phyloP scores from a whole-genome alignment of 225 moss, liverwort and hornwort genomes.

The Pseudoscleropodium purum region DNA sequence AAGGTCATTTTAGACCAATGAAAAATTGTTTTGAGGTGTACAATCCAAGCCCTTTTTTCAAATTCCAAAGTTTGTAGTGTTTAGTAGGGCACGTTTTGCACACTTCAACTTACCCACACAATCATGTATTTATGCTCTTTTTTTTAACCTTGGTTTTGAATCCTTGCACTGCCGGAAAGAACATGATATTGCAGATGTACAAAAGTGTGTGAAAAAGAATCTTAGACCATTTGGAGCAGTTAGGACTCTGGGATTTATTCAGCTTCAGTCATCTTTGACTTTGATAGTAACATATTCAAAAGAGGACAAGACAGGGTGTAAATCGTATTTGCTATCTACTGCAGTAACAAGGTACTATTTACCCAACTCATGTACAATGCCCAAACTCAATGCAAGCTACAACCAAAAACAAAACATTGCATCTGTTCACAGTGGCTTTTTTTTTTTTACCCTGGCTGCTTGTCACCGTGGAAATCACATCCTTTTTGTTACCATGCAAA shows the following conservation, averaged over 20 bases:
- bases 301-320: not conserved
- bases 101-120: too few relatives aligned
- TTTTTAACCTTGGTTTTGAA: not conserved
- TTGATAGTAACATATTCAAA: not conserved
- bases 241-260: not conserved
- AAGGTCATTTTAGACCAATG: too few relatives aligned
- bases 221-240: not conserved
- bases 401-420: not conserved
- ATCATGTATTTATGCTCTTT: not conserved
- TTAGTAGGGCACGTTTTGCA: not conserved
- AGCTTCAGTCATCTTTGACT: not conserved
- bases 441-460: not conserved
- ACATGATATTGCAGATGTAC: not conserved
- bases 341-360: not conserved
- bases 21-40: not conserved
- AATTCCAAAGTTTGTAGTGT: not conserved
- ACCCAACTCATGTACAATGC: not conserved
- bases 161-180: not conserved
- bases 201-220: not conserved
- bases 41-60: not conserved
- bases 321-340: not conserved
- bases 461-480: not conserved
- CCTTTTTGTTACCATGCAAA: fast-evolving
- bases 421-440: not conserved
- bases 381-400: not conserved